phyloP scores from a whole-genome alignment of 768 basidiomycete genomes.

The Cystobasidium onofrii region DNA sequence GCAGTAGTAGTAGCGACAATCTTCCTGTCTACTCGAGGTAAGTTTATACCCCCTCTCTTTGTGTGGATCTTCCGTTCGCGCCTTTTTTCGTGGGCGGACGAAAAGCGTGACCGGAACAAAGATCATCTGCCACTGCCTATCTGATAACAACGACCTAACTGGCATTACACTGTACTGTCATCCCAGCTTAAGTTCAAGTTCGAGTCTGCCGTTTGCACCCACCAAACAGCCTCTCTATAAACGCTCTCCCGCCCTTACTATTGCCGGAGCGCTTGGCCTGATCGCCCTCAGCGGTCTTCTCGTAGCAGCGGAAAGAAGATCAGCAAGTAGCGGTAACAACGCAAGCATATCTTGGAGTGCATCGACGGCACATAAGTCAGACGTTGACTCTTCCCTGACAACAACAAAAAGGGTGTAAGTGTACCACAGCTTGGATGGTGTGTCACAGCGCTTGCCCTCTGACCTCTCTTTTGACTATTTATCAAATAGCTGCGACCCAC shows the following conservation, averaged over 20 bases:
- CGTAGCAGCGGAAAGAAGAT: background rate
- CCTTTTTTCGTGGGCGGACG: too few species aligned
- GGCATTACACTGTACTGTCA: too few species aligned
- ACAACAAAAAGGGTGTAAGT: background rate
- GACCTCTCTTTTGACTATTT: background rate
- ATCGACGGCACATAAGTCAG: too few species aligned
- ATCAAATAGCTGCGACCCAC: constrained; percentile 5
- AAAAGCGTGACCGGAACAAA: too few species aligned
- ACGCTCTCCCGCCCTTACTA: background rate
- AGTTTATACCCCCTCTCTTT: background rate
- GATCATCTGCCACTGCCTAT: too few species aligned
- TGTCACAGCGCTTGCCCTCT: background rate
- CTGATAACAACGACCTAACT: too few species aligned
- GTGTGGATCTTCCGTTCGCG: too few species aligned
- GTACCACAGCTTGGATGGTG: background rate
- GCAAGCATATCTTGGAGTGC: too few species aligned
- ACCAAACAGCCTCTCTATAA: background rate
- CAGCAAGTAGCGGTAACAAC: too few species aligned
- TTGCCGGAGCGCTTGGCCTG: background rate
- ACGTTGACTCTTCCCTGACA: too few species aligned
- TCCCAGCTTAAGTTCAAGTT: background rate
- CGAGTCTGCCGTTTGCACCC: background rate
- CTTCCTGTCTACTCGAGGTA: background rate
- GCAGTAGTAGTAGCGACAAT: background rate
- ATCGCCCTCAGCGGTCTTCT: background rate